Percentiles rank a stretch among this genome's conserved stretches.
Conservation (phyloP, 306 rosid species). For the Malus asiatica region DNA sequence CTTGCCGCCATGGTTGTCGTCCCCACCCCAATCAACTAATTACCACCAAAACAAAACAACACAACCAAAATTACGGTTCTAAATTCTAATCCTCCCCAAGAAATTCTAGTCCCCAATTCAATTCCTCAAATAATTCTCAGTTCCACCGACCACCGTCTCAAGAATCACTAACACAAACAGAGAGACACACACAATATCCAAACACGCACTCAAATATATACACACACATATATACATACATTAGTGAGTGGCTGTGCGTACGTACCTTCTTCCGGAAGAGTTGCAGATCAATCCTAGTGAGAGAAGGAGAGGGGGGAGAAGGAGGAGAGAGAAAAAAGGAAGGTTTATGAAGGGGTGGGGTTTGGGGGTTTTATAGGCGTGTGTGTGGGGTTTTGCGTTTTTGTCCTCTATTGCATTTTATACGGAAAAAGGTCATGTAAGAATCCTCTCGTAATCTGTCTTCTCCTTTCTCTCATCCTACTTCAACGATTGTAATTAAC, state of each 20-base stretch:
- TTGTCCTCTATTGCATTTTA: not conserved
- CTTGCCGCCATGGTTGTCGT: constrained; percentile 44
- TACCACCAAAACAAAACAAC: not conserved
- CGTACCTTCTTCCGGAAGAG: not conserved
- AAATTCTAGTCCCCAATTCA: not conserved
- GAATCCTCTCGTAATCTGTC: no score
- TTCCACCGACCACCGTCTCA: not conserved
- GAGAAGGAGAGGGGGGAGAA: not conserved
- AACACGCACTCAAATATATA: no score
- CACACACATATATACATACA: not conserved
- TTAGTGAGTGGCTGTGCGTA: not conserved
- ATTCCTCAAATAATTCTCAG: not conserved
- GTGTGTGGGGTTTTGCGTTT: not conserved
- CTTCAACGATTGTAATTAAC: no score
- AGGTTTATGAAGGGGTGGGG: not conserved
- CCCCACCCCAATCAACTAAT: not conserved
- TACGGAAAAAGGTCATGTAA: not conserved
- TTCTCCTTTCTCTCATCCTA: no score
- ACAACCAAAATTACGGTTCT: not conserved
- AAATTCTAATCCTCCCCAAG: not conserved
- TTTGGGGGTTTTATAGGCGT: not conserved
- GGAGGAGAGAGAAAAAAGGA: not conserved
- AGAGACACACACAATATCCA: not conserved
- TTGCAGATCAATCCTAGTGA: not conserved
- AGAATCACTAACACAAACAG: not conserved